Conservation (phyloP, 192 early-diverging fungal genomes). For the Coemansia sp. region DNA sequence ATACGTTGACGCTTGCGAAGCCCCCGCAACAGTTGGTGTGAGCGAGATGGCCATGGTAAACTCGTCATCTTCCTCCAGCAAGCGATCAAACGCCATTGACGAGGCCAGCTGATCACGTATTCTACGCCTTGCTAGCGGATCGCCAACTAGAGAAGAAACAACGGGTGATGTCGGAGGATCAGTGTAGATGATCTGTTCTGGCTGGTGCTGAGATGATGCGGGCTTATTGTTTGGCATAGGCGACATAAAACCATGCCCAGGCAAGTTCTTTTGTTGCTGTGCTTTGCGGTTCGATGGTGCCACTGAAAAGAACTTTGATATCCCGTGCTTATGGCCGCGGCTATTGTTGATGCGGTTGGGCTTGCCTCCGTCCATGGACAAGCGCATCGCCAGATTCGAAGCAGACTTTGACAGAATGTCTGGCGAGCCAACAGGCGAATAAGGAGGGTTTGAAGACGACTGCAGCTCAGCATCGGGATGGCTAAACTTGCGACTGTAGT, state of each 20-base stretch:
- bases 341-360: not conserved
- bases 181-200: not conserved
- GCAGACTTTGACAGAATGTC: slow-evolving; percentile 40
- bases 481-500: slow-evolving; percentile 40
- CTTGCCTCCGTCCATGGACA: slow-evolving; percentile 29
- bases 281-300: slow-evolving; percentile 24
- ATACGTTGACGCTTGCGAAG: slow-evolving; percentile 3
- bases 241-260: not conserved
- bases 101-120: slow-evolving; percentile 51
- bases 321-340: slow-evolving; percentile 24
- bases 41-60: slow-evolving; percentile 52
- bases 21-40: slow-evolving; percentile 38
- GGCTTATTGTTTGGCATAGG: slow-evolving; percentile 6
- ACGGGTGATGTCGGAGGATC: slow-evolving; percentile 32
- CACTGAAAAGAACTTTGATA: slow-evolving; percentile 35
- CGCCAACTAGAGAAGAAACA: slow-evolving; percentile 36
- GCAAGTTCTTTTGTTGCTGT: slow-evolving; percentile 9
- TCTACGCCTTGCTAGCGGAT: slow-evolving; percentile 37
- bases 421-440: slow-evolving; percentile 26
- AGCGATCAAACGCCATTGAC: slow-evolving; percentile 38
- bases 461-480: slow-evolving; percentile 35
- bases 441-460: slow-evolving; percentile 3
- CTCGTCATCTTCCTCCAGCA: slow-evolving; percentile 44
- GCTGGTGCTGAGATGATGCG: not conserved
- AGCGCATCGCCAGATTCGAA: slow-evolving; percentile 25